Percentiles rank a stretch among this genome's conserved stretches.
phyloP scores from a whole-genome alignment of 306 rosid genomes.

The Quercus berberidifolia region DNA sequence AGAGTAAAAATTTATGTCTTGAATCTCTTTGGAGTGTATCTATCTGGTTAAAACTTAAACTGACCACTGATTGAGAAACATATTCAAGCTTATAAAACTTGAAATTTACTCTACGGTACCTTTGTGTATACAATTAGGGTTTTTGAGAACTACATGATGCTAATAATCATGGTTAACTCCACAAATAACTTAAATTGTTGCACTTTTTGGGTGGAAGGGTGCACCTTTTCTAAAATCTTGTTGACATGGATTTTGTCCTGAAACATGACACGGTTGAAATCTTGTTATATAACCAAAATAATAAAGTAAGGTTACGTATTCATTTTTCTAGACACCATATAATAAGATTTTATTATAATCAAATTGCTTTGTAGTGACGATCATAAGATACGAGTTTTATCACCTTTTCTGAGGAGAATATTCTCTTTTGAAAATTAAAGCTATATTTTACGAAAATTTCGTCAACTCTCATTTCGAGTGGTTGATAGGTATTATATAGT shows the following conservation, averaged over 20 bases:
- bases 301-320: slow-evolving; percentile 9
- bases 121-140: background rate
- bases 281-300: slow-evolving; percentile 33
- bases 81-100: background rate
- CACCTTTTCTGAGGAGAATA: background rate
- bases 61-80: slow-evolving; percentile 2
- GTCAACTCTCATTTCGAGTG: slow-evolving; percentile 37
- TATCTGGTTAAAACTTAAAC: background rate
- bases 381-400: slow-evolving; percentile 19
- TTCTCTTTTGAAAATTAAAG: background rate
- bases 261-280: background rate
- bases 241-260: background rate
- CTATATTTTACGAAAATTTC: slow-evolving; percentile 15
- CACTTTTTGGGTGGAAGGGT: background rate
- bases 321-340: background rate
- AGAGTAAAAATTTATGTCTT: background rate
- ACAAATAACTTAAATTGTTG: background rate
- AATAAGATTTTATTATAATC: slow-evolving; percentile 1
- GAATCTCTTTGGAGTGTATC: background rate
- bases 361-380: slow-evolving; percentile 9
- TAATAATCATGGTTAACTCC: background rate
- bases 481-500: slow-evolving; percentile 36
- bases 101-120: background rate
- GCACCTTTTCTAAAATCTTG: background rate
- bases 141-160: background rate